A percentile compares a stretch with the other conserved stretches of the same genome.
These are phyloP conservation scores for Cryphonectria nitschkei DNA, from an alignment of 2,329 filamentous ascomycete genomes.

Conservation along the genomic window DNA sequence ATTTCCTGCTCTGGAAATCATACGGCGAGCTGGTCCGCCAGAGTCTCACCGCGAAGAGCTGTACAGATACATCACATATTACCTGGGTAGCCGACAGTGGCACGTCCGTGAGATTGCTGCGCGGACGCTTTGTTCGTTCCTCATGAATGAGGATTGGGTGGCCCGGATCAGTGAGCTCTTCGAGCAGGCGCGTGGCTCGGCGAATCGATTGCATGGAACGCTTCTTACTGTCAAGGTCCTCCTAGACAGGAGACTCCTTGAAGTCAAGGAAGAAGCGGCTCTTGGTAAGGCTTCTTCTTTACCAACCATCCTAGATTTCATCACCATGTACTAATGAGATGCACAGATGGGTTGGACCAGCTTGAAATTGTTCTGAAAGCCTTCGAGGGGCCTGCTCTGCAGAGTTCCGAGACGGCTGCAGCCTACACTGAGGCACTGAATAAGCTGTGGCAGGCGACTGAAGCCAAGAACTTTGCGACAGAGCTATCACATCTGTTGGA, in stretches of 20 bases:
- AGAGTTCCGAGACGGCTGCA: constrained; percentile 47
- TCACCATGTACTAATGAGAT: neutral
- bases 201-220: constrained; percentile 62
- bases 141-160: constrained; percentile 57
- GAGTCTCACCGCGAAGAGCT: constrained; percentile 58
- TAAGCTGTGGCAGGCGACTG: constrained; percentile 38
- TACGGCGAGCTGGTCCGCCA: constrained; percentile 72
- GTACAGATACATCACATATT: constrained; percentile 59
- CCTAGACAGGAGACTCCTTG: constrained; percentile 55
- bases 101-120: constrained; percentile 82
- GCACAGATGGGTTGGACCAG: constrained; percentile 11
- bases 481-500: neutral
- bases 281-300: constrained; percentile 13
- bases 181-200: constrained; percentile 37
- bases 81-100: constrained; percentile 74
- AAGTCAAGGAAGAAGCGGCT: constrained; percentile 6
- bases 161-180: constrained; percentile 45
- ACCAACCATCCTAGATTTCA: neutral
- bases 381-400: constrained; percentile 11
- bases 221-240: constrained; percentile 61
- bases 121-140: constrained; percentile 68
- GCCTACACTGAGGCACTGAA: constrained; percentile 53
- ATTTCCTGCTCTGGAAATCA: constrained; percentile 81
- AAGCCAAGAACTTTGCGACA: neutral
- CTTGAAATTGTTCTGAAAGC: constrained; percentile 21